These are phyloP conservation scores for Przewalskia tangutica DNA, from an alignment of 257 asterid genomes.

Conservation along the genomic window DNA sequence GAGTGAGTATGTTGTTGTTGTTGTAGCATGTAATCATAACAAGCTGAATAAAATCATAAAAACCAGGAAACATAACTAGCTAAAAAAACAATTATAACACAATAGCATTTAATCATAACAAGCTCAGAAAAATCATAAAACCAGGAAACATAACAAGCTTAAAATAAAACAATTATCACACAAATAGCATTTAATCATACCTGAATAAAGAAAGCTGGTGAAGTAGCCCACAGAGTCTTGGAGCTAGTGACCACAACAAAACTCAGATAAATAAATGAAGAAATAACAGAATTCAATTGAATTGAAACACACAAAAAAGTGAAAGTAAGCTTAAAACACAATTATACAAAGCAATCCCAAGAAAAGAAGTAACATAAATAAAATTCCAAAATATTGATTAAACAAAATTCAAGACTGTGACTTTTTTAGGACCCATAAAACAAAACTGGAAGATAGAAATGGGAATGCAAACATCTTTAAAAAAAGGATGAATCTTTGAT, in stretches of 20 bases:
- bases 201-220: slow-evolving; percentile 4
- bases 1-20: too few species aligned
- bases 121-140: neutral
- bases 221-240: neutral
- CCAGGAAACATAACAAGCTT: neutral
- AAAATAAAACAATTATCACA: neutral
- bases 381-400: neutral
- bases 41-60: too few species aligned
- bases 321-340: neutral
- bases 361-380: neutral
- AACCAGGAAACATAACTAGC: too few species aligned
- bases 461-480: neutral
- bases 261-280: neutral
- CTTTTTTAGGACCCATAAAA: neutral
- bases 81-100: too few species aligned
- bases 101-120: too few species aligned
- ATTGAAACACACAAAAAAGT: neutral
- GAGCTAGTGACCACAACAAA: neutral
- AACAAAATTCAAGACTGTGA: neutral
- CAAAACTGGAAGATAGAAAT: neutral
- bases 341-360: neutral
- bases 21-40: too few species aligned
- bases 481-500: neutral
- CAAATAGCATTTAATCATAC: neutral
- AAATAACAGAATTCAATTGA: neutral